Evolutionary conservation across 768 basidiomycete genomes (phyloP), one percentile per base, ranked within the genome.

Genomic region (Suillus spraguei): DNA sequence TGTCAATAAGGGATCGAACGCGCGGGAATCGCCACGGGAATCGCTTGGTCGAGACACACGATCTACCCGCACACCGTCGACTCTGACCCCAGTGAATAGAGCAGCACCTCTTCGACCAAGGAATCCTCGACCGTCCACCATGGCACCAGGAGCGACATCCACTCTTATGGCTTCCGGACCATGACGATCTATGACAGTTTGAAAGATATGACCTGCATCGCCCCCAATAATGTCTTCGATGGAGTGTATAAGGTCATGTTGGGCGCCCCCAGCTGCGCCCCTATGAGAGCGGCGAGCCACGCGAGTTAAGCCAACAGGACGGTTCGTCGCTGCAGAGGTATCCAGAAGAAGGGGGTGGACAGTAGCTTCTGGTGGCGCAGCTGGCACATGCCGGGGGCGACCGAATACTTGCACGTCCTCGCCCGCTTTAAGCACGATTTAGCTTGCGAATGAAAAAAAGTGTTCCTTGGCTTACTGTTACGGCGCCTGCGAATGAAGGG

Each of bases 291-390:
- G 84, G 56, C 89, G 85, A 11, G 82, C 67, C 59, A 76, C 74
- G 61, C 89, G 81, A 50, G 81, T 73, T 55, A 84, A 78, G 49
- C 76, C 78, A 11, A 78, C 65, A 38, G 83, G 77, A 53, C 85
- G 87, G 64, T 77, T 81, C 6, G 80, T 69, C 17, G 76, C 73
- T 7, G 75, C 69, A 7, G 87, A 82, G 36, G 80, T 82, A 64
- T 96, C 91, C 24, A 92, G 70, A 16, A 97, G 83, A 8, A 97
- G 80, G 6, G 95, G 95, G 70, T 97, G 95, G 0, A 88, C 87
- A 13, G 88, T 89, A 17, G 89, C 80, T 68, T 93, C 91, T 32
- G 85, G 81, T n/a, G 83, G 82, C 28, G 84, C 78, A 11, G 82
- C 71, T 38, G 82, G 76, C 4, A 74, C 73, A 64, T 81, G 83